Percentiles rank a stretch among this genome's conserved stretches.
Conservation (phyloP, 2,329 filamentous ascomycete genomes). For the Colletotrichum sp. region DNA sequence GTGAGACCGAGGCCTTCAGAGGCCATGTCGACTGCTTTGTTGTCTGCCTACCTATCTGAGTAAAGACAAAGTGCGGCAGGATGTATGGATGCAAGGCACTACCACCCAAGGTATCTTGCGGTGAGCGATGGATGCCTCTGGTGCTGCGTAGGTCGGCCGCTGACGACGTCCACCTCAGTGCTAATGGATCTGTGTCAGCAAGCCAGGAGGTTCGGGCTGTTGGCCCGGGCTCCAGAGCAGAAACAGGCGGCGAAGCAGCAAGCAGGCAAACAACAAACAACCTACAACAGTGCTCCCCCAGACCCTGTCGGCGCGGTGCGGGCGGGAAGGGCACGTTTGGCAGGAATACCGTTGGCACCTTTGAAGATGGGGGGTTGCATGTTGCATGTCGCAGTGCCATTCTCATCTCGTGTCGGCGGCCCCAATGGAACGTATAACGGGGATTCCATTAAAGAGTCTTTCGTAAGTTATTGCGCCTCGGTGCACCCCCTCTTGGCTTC, state of each 20-base stretch:
- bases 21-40: background rate
- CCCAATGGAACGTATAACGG: background rate
- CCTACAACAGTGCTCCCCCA: background rate
- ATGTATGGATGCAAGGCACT: background rate
- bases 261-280: background rate
- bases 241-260: background rate
- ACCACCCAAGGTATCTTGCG: background rate
- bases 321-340: background rate
- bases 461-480: background rate
- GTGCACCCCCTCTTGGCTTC: background rate
- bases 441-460: background rate
- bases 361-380: background rate
- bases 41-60: background rate
- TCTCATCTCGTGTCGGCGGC: background rate
- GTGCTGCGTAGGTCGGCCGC: background rate
- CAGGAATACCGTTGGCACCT: background rate
- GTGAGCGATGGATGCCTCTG: background rate
- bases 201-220: background rate
- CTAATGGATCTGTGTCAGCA: background rate
- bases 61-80: background rate
- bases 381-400: background rate
- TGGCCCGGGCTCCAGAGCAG: background rate
- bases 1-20: background rate
- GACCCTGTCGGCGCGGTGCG: background rate
- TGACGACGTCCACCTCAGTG: background rate